phyloP scores from a whole-genome alignment of 306 rosid genomes.

The Cercis canadensis region DNA sequence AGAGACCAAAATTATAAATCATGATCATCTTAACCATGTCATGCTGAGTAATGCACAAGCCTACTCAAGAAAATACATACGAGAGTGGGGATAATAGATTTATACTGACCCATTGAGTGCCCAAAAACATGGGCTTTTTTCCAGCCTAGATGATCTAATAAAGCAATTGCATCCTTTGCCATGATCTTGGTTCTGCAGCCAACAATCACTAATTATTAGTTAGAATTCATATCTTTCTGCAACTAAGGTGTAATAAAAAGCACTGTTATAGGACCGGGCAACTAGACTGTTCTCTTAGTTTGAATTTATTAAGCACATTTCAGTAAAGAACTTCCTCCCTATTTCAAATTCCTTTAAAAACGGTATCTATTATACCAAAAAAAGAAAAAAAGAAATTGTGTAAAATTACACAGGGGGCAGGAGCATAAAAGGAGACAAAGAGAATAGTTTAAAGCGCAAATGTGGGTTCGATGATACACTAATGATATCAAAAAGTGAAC shows the following conservation, averaged over 20 bases:
- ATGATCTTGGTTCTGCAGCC: constrained; percentile 82
- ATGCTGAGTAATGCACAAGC: not conserved
- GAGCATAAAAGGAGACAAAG: not conserved
- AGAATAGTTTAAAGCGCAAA: not conserved
- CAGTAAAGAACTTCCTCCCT: not conserved
- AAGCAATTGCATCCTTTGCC: constrained; percentile 89
- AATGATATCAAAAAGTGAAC: not conserved
- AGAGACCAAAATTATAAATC: not conserved
- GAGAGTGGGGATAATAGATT: not conserved
- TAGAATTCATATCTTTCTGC: constrained; percentile 6
- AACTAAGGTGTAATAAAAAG: not conserved
- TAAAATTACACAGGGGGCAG: not conserved
- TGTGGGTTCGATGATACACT: not conserved
- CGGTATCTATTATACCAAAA: not conserved
- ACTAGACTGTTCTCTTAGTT: too few species aligned
- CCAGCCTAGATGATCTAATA: constrained; percentile 95
- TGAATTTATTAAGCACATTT: too few species aligned
- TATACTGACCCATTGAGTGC: constrained; percentile 91
- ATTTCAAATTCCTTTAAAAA: not conserved
- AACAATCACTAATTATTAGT: constrained; percentile 16
- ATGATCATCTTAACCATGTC: not conserved
- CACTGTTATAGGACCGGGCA: too few species aligned
- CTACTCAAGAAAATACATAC: not conserved
- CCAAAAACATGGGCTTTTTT: constrained; percentile 87
- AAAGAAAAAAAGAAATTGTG: not conserved